These are phyloP conservation scores for Leishmania tarentolae DNA, from an alignment of 208 protist genomes.

Conservation along the genomic window DNA sequence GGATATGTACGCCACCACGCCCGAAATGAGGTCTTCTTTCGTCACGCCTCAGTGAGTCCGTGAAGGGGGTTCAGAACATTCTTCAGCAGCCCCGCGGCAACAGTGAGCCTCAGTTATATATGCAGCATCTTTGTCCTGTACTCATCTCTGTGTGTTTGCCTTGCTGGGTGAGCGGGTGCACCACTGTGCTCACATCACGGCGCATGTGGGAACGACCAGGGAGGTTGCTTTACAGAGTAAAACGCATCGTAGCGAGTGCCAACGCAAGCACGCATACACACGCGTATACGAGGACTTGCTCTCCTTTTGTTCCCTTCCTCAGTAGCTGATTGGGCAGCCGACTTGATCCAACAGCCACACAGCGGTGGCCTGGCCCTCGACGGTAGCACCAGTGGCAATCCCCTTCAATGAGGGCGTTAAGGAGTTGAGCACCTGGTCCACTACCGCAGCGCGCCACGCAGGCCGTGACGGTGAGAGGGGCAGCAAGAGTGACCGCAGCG, in stretches of 20 bases:
- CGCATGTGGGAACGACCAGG: neutral
- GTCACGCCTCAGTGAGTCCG: neutral
- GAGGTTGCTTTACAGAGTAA: too few relatives aligned
- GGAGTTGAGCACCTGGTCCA: slow-evolving; percentile 16
- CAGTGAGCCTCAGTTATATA: neutral
- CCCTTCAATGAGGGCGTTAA: slow-evolving; percentile 23
- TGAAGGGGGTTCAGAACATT: neutral
- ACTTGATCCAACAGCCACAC: slow-evolving; percentile 23
- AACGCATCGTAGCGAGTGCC: neutral
- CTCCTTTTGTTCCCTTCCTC: neutral
- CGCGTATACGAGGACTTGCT: neutral
- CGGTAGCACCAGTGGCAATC: slow-evolving; percentile 29
- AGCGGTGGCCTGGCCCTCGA: slow-evolving; percentile 30
- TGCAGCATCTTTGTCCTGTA: too few relatives aligned
- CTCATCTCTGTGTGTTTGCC: neutral
- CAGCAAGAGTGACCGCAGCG: slow-evolving; percentile 21
- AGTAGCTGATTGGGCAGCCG: slow-evolving; percentile 1
- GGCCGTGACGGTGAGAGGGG: neutral
- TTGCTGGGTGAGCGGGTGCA: neutral
- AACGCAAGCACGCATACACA: neutral
- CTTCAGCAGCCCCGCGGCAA: neutral
- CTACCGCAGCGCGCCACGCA: slow-evolving; percentile 10
- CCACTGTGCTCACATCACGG: neutral
- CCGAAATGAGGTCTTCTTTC: neutral
- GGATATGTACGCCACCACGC: neutral